Evolutionary conservation across 768 basidiomycete genomes (phyloP).

Genomic region (Multifurca ochricompacta): DNA sequence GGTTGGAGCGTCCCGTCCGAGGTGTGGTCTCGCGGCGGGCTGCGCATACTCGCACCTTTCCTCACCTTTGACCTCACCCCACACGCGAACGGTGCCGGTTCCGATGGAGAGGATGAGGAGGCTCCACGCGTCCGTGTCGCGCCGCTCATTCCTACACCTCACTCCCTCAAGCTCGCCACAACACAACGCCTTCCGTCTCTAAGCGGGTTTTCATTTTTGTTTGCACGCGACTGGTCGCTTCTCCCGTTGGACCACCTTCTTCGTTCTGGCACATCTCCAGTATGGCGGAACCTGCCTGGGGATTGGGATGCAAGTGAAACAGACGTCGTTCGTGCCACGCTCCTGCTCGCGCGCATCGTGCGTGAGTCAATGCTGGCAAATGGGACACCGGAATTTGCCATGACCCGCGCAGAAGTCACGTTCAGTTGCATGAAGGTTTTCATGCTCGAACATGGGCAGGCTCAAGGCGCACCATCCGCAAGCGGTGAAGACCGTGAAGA

Average conservation of each 20-base stretch:
- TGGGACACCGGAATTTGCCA: slow-evolving; percentile 34
- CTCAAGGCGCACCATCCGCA: slow-evolving; percentile 28
- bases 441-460: slow-evolving; percentile 88
- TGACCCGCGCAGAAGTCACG: slow-evolving; percentile 49
- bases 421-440: slow-evolving; percentile 89
- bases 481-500: slow-evolving; percentile 30
- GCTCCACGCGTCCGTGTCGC: slow-evolving; percentile 33
- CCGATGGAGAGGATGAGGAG: background rate
- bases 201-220: slow-evolving; percentile 35
- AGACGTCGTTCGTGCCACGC: slow-evolving; percentile 61
- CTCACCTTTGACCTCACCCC: slow-evolving; percentile 42
- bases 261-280: slow-evolving; percentile 62
- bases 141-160: slow-evolving; percentile 42
- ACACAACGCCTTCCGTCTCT: slow-evolving; percentile 41
- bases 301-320: slow-evolving; percentile 76
- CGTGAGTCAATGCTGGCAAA: slow-evolving; percentile 39
- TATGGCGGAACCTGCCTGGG: slow-evolving; percentile 58
- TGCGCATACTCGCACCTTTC: slow-evolving; percentile 53
- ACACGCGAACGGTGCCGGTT: slow-evolving; percentile 20
- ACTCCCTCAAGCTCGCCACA: slow-evolving; percentile 48
- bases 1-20: slow-evolving; percentile 32
- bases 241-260: slow-evolving; percentile 70
- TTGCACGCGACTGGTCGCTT: slow-evolving; percentile 58
- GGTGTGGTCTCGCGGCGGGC: slow-evolving; percentile 46
- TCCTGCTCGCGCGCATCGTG: slow-evolving; percentile 50